phyloP scores from a whole-genome alignment of 208 protist species.

The Leishmania braziliensis region DNA sequence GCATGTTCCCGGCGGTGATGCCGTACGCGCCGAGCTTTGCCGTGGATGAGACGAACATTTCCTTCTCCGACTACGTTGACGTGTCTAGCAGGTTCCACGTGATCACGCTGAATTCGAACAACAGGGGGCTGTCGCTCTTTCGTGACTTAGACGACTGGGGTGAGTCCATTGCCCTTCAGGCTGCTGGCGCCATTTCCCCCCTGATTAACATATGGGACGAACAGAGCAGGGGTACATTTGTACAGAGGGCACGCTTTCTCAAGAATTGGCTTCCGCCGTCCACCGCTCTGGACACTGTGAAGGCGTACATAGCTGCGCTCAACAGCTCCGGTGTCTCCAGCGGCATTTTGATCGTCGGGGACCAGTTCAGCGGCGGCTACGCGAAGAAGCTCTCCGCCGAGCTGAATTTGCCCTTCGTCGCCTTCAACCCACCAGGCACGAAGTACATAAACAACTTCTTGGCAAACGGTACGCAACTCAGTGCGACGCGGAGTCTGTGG shows the following conservation, averaged over 20 bases:
- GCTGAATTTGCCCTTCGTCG: constrained; percentile 63
- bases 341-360: constrained; percentile 75
- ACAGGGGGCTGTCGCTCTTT: constrained; percentile 71
- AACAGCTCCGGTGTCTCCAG: constrained; percentile 15
- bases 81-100: constrained; percentile 71
- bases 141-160: constrained; percentile 84
- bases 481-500: constrained; percentile 54
- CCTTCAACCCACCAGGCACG: constrained; percentile 81
- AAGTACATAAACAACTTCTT: constrained; percentile 45
- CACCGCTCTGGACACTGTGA: constrained; percentile 55
- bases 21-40: constrained; percentile 72
- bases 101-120: constrained; percentile 87
- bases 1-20: constrained; percentile 51
- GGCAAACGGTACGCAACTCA: constrained; percentile 57
- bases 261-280: constrained; percentile 70
- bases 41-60: constrained; percentile 62
- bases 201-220: constrained; percentile 79
- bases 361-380: constrained; percentile 92
- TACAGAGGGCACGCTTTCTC: constrained; percentile 58
- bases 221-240: constrained; percentile 51
- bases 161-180: constrained; percentile 70
- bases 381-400: constrained; percentile 66
- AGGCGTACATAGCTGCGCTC: constrained; percentile 48
- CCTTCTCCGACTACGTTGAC: constrained; percentile 84
- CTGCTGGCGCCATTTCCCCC: constrained; percentile 66